These are phyloP conservation scores for Dalechampia spathulata DNA, from an alignment of 441 rosid genomes.

Conservation along the genomic window DNA sequence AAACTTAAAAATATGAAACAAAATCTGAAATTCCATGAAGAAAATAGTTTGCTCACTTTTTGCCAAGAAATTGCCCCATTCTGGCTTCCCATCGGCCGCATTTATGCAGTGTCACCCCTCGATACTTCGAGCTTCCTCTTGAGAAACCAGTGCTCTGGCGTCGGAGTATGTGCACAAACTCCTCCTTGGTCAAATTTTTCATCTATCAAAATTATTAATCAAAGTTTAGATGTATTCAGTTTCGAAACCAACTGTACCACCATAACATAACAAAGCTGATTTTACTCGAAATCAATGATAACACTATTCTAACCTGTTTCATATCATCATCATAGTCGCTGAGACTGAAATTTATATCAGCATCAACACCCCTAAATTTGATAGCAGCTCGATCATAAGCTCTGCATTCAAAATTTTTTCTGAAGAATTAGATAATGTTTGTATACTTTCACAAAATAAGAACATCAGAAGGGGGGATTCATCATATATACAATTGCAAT, in stretches of 20 bases:
- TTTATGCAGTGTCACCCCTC: constrained; percentile 88
- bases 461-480: no score
- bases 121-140: constrained; percentile 76
- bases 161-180: constrained; percentile 86
- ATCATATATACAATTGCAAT: neutral
- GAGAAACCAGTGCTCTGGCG: constrained; percentile 92
- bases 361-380: constrained; percentile 83
- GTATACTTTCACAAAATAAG: no score
- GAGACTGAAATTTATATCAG: constrained; percentile 77
- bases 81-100: constrained; percentile 98
- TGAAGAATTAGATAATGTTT: no score
- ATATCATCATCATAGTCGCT: constrained; percentile 79
- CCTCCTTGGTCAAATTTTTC: constrained; percentile 69
- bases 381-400: constrained; percentile 97
- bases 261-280: neutral
- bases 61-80: constrained; percentile 92
- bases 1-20: constrained; percentile 4
- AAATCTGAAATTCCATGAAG: constrained; percentile 16
- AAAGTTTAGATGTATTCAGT: constrained; percentile 1
- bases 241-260: no score
- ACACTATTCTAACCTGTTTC: constrained; percentile 49
- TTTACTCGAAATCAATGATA: neutral
- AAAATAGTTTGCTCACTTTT: constrained; percentile 60
- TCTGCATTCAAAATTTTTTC: constrained; percentile 31
- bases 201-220: constrained; percentile 29